Base-by-base conservation (phyloP, 805 yeast genomes). In the Hanseniaspora lindneri region DNA sequence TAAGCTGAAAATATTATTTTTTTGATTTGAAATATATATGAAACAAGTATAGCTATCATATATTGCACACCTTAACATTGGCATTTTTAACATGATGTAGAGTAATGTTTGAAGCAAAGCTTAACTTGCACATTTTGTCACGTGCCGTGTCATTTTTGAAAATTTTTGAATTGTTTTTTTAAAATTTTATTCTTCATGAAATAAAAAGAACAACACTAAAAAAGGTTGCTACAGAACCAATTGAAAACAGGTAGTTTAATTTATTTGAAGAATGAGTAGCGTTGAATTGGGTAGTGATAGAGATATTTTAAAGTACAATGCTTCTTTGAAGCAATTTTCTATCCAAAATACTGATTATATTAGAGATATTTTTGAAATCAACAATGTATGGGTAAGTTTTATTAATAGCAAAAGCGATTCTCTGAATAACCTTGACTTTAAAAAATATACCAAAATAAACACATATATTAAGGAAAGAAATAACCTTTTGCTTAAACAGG, bases 281-380 rank as follows among this genome's bases (percentile, higher is more conserved):
- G 16, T 35, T 4, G 28, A 30, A 30, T 7, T 21, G 20, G 16
- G 4, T n/a, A 17, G 9, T 21, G 24, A 37, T 14, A 30, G 16
- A 6, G 24, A 30, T 13, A 24, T 30, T 14, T 24, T 44, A 16
- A 29, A 44, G 10, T 44, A 37, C 20, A 32, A 37, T 19, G 37
- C 29, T 27, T 37, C 49, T 16, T 28, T 11, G 6, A 44, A 44
- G 25, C 49, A 44, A 37, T 44, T 44, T 23, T 25, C 41, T 23
- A 44, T 44, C 3, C 39, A 39, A 11, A 44, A 30, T 16, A 17
- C 42, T 13, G 49, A 44, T 3, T 44, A 44, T 16, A 40, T 44
- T n/a, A 44, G 30, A 23, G 49, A 44, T 30, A 21, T 44, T 7
- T 44, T 44, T 37, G 49, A 44, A 30, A 44, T 44, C 2, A 44